Conservation (phyloP, 1,284 basidiomycete species). For the Ustilago nuda region DNA sequence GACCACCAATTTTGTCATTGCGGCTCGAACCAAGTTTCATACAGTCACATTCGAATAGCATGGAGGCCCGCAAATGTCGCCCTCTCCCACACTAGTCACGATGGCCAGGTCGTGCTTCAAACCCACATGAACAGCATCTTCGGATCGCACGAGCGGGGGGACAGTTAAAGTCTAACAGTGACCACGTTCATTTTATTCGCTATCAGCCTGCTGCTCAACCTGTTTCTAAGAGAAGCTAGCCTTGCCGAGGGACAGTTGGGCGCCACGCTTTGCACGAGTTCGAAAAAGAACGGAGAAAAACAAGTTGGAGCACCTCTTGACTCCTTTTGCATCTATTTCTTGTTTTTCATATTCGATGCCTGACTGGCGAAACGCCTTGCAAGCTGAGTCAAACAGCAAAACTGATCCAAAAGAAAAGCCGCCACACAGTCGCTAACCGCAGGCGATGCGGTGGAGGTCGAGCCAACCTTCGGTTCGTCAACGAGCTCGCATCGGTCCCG, state of each 20-base stretch:
- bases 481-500: slow-evolving; percentile 13
- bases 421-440: not conserved
- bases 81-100: not conserved
- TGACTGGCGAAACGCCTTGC: not conserved
- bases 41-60: not conserved
- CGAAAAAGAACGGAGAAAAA: slow-evolving; percentile 3
- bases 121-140: not conserved
- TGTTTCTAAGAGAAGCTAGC: not conserved
- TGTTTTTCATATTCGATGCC: slow-evolving; percentile 8
- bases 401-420: not conserved
- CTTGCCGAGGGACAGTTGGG: not conserved
- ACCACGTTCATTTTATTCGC: too few relatives aligned
- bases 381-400: not conserved
- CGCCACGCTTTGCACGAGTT: slow-evolving; percentile 11
- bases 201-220: not conserved
- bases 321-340: not conserved
- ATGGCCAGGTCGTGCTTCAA: not conserved
- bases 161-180: too few relatives aligned
- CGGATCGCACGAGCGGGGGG: not conserved
- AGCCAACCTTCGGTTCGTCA: not conserved
- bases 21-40: not conserved
- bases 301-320: not conserved
- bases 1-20: slow-evolving; percentile 3
- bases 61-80: not conserved
- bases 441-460: slow-evolving; percentile 2